phyloP scores from a whole-genome alignment of 352 stramenopile species.

The Phytophthora fragariaefolia region DNA sequence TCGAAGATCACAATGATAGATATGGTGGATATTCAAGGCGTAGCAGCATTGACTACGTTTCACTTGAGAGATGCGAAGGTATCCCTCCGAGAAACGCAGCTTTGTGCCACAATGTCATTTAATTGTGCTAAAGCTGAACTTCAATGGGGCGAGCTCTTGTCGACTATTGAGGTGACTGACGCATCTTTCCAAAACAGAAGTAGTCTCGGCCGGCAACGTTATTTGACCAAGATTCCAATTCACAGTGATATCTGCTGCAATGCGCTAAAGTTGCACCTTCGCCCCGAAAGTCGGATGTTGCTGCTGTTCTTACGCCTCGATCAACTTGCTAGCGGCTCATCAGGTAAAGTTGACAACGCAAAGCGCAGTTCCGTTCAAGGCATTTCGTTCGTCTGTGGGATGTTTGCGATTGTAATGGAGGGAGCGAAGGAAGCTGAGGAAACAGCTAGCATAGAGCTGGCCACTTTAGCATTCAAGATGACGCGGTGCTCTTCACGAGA shows the following conservation, averaged over 20 bases:
- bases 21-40: slow-evolving; percentile 38
- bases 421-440: not conserved
- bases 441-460: slow-evolving; percentile 22
- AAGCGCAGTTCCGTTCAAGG: slow-evolving; percentile 34
- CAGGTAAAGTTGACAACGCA: slow-evolving; percentile 9
- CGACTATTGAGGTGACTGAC: slow-evolving; percentile 22
- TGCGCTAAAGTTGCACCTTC: slow-evolving; percentile 26
- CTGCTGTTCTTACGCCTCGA: slow-evolving; percentile 59
- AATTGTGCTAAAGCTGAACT: slow-evolving; percentile 36
- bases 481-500: slow-evolving; percentile 48
- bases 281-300: slow-evolving; percentile 45
- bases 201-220: slow-evolving; percentile 31
- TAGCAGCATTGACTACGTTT: slow-evolving; percentile 27
- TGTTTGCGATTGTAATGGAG: slow-evolving; percentile 32
- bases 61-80: slow-evolving; percentile 33
- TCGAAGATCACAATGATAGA: slow-evolving; percentile 33
- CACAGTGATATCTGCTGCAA: slow-evolving; percentile 37
- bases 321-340: slow-evolving; percentile 42
- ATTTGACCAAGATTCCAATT: slow-evolving; percentile 32
- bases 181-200: slow-evolving; percentile 34
- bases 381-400: slow-evolving; percentile 39
- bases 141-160: slow-evolving; percentile 30
- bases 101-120: slow-evolving; percentile 34
- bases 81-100: slow-evolving; percentile 34
- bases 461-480: slow-evolving; percentile 48